Base-by-base conservation (phyloP, 2,329 filamentous ascomycete genomes). In the Tothia fuscella region DNA sequence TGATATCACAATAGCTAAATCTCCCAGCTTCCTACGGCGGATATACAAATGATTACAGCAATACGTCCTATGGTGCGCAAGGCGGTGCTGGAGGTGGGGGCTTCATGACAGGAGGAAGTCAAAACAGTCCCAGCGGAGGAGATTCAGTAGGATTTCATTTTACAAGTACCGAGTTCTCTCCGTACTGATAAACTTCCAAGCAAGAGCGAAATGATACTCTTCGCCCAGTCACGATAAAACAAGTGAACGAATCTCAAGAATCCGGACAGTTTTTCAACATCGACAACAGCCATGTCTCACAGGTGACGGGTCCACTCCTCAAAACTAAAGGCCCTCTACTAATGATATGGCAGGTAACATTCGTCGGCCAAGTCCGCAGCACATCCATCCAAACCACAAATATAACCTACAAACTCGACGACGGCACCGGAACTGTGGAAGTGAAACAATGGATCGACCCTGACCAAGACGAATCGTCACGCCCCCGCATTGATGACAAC, bases 141-240 rank as follows among this genome's bases (percentile, higher is more conserved):
- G 32, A n/a, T n/a, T n/a, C 50, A 46, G 55, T 55, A 44, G 42
- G 41, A 22, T 28, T 26, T 26, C 14, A 17, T 16, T n/a, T 10
- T 16, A 26, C 3, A 13, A 37, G 16, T 17, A 38, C 13, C 29
- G 22, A 28, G 17, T 17, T 21, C 3, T 12, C 17, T 3, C 14
- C 16, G n/a, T 10, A 32, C 5, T 19, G 2, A 6, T 6, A 3
- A 3, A 4, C 17, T 2, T 28, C 25, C 22, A 25, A 37, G 5
- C 17, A 22, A 10, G 28, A 74, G n/a, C n/a, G n/a, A 51, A 84
- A 93, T 62, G 86, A 95, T 54, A 88, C 86, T 16, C 74, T 98
- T 40, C 82, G 91, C 33, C 88, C 91, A 1, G 83, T 95, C 35
- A 98, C 91, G 9, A 85, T 96, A 64, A 95, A 95, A 63, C 91